These are phyloP conservation scores for Asterionellopsis glacialis DNA, from an alignment of 108 stramenopile genomes.

Conservation along the genomic window DNA sequence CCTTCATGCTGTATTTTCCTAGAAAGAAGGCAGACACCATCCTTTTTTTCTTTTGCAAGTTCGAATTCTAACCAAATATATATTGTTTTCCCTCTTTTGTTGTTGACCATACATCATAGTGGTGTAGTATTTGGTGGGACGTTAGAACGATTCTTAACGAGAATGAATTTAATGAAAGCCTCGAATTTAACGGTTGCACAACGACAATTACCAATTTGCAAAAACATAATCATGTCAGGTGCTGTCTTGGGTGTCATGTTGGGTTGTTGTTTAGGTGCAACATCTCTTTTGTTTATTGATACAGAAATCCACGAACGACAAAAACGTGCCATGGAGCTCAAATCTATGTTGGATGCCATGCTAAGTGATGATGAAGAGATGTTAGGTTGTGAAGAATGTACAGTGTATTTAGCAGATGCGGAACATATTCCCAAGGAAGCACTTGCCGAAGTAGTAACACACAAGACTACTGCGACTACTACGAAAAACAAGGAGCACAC, in stretches of 20 bases:
- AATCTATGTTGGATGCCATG: background rate
- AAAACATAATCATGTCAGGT: constrained; percentile 26
- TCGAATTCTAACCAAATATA: no score
- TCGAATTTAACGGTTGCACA: constrained; percentile 23
- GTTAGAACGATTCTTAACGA: constrained; percentile 17
- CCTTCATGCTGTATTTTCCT: no score
- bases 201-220: constrained; percentile 13
- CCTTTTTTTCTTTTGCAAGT: no score
- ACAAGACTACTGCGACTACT: no score
- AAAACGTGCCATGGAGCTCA: background rate
- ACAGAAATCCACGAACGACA: background rate
- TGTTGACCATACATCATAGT: background rate
- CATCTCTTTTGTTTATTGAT: constrained; percentile 5
- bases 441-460: no score
- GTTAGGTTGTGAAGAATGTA: background rate
- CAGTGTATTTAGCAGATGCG: background rate
- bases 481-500: no score
- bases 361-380: background rate
- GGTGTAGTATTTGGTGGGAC: constrained; percentile 45
- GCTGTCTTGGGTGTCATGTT: constrained; percentile 44
- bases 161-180: constrained; percentile 2
- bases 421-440: background rate
- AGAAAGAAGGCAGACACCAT: no score
- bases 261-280: constrained; percentile 68
- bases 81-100: no score